Percentiles rank a stretch among this genome's conserved stretches.
Evolutionary conservation across 1,284 basidiomycete species (phyloP).

Genomic region (Phylloporus gajari): DNA sequence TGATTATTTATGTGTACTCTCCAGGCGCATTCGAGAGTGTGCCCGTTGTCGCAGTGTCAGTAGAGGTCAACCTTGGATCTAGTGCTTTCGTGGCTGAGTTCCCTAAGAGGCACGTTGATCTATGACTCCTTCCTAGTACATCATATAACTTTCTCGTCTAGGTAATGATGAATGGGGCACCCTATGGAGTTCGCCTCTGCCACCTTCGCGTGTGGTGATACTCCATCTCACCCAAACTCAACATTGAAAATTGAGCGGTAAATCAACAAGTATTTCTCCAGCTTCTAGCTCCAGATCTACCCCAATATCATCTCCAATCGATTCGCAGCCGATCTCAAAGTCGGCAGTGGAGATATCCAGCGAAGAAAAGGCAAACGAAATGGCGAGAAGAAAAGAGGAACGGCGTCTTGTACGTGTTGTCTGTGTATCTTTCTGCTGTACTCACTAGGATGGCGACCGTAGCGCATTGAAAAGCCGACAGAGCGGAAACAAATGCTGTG

Average conservation of each 20-base stretch:
- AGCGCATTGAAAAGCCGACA: constrained; percentile 77
- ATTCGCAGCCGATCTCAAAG: constrained; percentile 23
- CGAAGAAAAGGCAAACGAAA: constrained; percentile 90
- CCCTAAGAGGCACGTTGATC: constrained; percentile 25
- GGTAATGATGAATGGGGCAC: constrained; percentile 37
- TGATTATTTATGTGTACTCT: constrained; percentile 7
- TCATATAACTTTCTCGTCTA: constrained; percentile 2
- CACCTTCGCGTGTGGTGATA: constrained; percentile 25
- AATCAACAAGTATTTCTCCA: constrained; percentile 22
- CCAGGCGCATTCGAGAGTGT: constrained; percentile 87
- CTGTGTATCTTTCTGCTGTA: not conserved
- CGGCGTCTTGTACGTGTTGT: constrained; percentile 72
- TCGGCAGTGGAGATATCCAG: constrained; percentile 66
- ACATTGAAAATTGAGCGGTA: constrained; percentile 19
- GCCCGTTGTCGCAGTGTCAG: constrained; percentile 45
- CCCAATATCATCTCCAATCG: constrained; percentile 32
- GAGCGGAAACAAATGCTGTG: constrained; percentile 68
- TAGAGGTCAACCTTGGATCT: constrained; percentile 35
- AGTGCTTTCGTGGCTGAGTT: constrained; percentile 24
- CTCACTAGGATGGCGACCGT: constrained; percentile 16
- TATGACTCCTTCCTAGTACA: not conserved
- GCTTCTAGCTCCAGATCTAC: constrained; percentile 36
- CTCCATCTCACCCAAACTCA: constrained; percentile 28
- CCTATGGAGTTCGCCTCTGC: constrained; percentile 33
- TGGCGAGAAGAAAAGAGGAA: constrained; percentile 89